Base-by-base conservation (phyloP, 352 stramenopile genomes). In the Phytophthora citricola region DNA sequence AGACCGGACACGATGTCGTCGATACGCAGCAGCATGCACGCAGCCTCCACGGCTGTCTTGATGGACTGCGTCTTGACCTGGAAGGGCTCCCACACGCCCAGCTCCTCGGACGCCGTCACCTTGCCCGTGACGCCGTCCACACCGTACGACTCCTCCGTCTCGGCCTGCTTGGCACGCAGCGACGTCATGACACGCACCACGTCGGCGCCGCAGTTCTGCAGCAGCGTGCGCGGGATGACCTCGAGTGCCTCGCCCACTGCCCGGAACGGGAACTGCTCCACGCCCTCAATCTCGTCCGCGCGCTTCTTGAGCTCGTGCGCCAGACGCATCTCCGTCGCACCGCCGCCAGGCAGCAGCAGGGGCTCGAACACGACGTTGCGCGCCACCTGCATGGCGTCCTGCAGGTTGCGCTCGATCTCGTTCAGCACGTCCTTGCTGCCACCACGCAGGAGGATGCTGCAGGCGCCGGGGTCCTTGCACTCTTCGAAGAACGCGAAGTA, bases 401-500 rank as follows among this genome's bases (percentile, higher is more conserved):
- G 92, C 27, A 99, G 84, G 79, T 99, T 99, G 61, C 98, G 88
- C 83, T 99, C 98, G 58, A 99, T 92, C 86, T 99, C 98, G 85
- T 99, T 99, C 45, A 99, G 87, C 24, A 99, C 97, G 82, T 99
- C 98, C 81, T 99, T 99, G 76, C 90, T 98, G 45, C 97, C 98
- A 54, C 98, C 98, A 48, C 98, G 91, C 24, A 99, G 87, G 32
- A 99, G 75, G 46, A 99, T 96, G 44, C 97, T 99, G 80, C 98
- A 99, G 12, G 98, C 98, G 67, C 99, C 99, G 5, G 98, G 96
- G 77, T 99, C 90, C 69, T 97, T 89, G 87, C 98, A 99, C 44
- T 99, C 88, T 68, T 99, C 97, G 53, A 99, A 97, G 82, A 99
- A 99, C 29, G 96, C 95, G 80, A 99, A 99, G 89, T 99, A 99